Evolutionary conservation across 495 filamentous ascomycete species (phyloP).

Genomic region (Penicillium paradoxum): DNA sequence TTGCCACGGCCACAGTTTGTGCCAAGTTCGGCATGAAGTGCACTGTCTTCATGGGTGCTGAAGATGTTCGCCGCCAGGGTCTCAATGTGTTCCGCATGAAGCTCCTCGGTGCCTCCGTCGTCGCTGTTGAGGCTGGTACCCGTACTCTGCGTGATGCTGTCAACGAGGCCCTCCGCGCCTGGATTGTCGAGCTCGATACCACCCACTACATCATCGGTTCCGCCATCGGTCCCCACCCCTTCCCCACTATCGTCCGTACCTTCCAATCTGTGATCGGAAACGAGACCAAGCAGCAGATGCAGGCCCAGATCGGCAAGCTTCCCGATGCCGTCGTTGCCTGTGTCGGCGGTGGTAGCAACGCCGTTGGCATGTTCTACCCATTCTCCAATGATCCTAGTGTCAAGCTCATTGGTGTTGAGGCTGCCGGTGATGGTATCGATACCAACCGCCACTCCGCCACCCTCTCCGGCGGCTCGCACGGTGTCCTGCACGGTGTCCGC

Average conservation of each 20-base stretch:
- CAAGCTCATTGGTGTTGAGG: constrained; percentile 89
- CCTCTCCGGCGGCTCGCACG: constrained; percentile 78
- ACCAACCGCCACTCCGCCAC: constrained; percentile 86
- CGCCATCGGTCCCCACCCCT: constrained; percentile 92
- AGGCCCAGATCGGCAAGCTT: constrained; percentile 67
- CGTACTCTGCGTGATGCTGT: constrained; percentile 86
- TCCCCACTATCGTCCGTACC: constrained; percentile 93
- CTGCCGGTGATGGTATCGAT: constrained; percentile 91
- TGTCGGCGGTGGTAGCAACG: constrained; percentile 89
- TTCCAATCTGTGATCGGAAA: constrained; percentile 93
- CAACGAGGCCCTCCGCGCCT: constrained; percentile 87
- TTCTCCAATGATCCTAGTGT: constrained; percentile 82
- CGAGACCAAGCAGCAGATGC: constrained; percentile 88
- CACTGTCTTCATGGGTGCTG: constrained; percentile 93
- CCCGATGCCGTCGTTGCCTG: constrained; percentile 96
- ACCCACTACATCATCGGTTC: constrained; percentile 97
- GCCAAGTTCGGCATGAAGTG: constrained; percentile 96
- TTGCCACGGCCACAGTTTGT: constrained; percentile 91
- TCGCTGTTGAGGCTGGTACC: constrained; percentile 82
- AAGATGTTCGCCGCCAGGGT: constrained; percentile 92
- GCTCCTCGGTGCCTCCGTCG: constrained; percentile 81
- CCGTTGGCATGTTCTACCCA: constrained; percentile 93
- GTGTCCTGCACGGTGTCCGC: constrained; percentile 90
- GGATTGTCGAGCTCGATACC: constrained; percentile 83
- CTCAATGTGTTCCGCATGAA: constrained; percentile 96